Conservation (phyloP, 208 protist species). For the Acanthamoeba quina region DNA sequence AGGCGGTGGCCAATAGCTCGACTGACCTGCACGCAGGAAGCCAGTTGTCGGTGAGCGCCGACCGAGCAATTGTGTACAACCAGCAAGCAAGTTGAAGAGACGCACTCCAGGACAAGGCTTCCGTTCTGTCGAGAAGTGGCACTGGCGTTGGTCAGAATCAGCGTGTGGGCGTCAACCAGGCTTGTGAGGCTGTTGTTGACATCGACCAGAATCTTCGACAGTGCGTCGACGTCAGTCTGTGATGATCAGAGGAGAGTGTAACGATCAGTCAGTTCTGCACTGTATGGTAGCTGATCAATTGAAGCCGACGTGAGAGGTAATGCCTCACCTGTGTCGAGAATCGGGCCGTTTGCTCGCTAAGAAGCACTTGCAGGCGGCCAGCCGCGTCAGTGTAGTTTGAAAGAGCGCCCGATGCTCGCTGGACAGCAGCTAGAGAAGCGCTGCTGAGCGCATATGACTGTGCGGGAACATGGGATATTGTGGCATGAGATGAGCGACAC, state of each 20-base stretch:
- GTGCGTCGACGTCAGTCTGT: background rate
- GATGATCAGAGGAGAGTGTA: background rate
- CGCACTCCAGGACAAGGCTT: background rate
- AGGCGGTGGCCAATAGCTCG: background rate
- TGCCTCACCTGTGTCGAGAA: background rate
- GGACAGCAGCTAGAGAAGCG: background rate
- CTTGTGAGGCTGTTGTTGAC: background rate
- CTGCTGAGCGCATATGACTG: background rate
- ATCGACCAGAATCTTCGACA: background rate
- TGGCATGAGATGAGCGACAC: background rate
- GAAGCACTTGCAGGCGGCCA: background rate
- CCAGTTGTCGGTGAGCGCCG: too few species aligned
- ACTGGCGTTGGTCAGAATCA: background rate
- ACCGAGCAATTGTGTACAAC: too few species aligned
- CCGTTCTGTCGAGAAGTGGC: background rate
- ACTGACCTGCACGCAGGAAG: background rate
- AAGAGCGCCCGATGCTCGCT: background rate
- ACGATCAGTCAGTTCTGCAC: background rate
- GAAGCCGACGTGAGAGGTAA: background rate
- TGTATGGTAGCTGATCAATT: background rate
- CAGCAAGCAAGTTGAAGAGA: background rate
- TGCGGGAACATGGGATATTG: background rate
- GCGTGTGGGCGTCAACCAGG: background rate
- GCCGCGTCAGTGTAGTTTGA: background rate
- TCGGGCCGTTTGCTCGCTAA: background rate